Conservation (phyloP, 768 basidiomycete species). For the Mrakia hoshinonis region DNA sequence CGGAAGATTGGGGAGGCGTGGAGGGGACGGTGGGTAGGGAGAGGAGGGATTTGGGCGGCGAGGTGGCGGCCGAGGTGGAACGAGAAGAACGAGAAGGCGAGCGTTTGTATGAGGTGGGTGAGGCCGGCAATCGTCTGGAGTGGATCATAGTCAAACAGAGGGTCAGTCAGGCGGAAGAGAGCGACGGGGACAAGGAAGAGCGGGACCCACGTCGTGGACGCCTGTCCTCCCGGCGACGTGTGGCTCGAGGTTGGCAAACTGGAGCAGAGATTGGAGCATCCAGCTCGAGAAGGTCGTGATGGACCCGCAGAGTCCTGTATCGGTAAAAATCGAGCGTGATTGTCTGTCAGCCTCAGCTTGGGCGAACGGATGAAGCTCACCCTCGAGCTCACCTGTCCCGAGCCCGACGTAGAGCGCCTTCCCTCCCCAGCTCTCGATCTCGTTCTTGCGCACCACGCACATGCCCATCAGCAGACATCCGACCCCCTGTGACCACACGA, state of each 20-base stretch:
- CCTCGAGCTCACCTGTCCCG: conserved; percentile 16
- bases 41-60: conserved; percentile 43
- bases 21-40: conserved; percentile 27
- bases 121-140: conserved; percentile 76
- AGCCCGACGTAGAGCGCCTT: conserved; percentile 24
- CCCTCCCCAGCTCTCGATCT: conserved; percentile 61
- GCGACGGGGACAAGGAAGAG: background rate
- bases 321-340: background rate
- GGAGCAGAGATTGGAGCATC: conserved; percentile 78
- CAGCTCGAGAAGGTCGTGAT: conserved; percentile 94
- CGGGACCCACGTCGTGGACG: conserved; percentile 58
- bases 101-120: conserved; percentile 67
- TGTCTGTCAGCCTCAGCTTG: background rate
- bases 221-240: conserved; percentile 49
- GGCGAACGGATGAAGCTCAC: background rate
- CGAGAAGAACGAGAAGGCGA: conserved; percentile 66
- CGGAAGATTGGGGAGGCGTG: conserved; percentile 36
- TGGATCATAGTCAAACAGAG: background rate
- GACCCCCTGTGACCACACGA: conserved; percentile 74
- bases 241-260: conserved; percentile 64
- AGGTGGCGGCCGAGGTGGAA: conserved; percentile 65
- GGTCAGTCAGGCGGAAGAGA: background rate
- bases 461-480: conserved; percentile 92
- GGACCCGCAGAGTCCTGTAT: conserved; percentile 86
- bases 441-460: conserved; percentile 58